Evolutionary conservation across 192 early-diverging fungal species (phyloP).

Genomic region (Gryganskiella cystojenkinii): DNA sequence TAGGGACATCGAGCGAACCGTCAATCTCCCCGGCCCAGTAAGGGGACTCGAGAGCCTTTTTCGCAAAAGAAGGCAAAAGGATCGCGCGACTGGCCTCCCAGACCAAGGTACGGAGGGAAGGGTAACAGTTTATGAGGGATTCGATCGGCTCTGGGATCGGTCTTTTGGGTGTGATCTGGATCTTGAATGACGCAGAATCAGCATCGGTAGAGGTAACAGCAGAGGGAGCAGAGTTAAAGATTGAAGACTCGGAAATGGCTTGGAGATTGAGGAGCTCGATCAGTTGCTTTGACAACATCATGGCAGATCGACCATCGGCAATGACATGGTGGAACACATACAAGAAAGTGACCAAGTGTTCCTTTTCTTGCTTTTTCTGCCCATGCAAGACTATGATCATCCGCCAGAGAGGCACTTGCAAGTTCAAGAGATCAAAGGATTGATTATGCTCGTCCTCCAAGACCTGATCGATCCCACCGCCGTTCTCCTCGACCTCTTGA

Average conservation of each 20-base stretch:
- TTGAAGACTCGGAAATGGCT: not conserved
- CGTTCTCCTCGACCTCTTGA: not conserved
- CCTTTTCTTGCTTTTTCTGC: too few relatives aligned
- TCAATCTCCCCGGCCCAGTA: constrained; percentile 54
- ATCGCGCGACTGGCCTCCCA: constrained; percentile 21
- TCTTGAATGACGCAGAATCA: too few relatives aligned
- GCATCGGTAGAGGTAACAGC: not conserved
- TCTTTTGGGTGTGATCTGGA: constrained; percentile 2
- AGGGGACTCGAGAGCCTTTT: constrained; percentile 30
- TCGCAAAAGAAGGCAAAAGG: constrained; percentile 20
- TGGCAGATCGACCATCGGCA: constrained; percentile 41
- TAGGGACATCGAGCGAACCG: constrained; percentile 28
- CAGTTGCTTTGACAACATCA: constrained; percentile 28
- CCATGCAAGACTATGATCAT: constrained; percentile 13
- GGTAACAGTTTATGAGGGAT: constrained; percentile 26
- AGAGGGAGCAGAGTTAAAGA: not conserved
- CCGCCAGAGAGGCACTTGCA: constrained; percentile 26
- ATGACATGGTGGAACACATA: constrained; percentile 49
- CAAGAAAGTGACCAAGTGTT: constrained; percentile 11
- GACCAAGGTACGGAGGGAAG: constrained; percentile 28
- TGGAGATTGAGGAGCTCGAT: constrained; percentile 18
- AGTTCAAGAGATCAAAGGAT: constrained; percentile 29
- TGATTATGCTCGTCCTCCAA: constrained; percentile 42
- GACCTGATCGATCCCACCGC: not conserved
- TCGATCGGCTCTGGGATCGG: constrained; percentile 34